Evolutionary conservation across 305 asterid genomes (phyloP).

Genomic region (Plantago lanceolata): DNA sequence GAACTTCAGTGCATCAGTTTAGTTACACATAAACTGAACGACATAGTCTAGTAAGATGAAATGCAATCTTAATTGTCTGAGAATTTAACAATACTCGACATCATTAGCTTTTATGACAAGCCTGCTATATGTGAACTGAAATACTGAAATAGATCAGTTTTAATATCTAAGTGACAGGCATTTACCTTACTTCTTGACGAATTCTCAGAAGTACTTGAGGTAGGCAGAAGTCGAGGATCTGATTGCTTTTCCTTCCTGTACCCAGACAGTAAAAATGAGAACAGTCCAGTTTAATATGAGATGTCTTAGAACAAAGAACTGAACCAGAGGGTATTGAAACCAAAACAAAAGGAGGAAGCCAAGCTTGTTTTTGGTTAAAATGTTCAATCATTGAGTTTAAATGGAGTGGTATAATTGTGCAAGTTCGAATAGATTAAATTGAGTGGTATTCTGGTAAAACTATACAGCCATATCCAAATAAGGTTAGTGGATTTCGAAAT

Average conservation of each 20-base stretch:
- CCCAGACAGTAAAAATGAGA: slow-evolving; percentile 10
- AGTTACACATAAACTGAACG: not conserved
- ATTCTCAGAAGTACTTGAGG: slow-evolving; percentile 37
- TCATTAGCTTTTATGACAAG: not conserved
- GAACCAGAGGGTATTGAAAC: not conserved
- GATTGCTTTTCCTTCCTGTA: slow-evolving; percentile 54
- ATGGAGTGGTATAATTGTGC: not conserved
- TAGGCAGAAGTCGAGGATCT: slow-evolving; percentile 33
- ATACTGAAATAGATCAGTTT: not conserved
- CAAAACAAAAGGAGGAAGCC: not conserved
- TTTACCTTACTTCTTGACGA: slow-evolving; percentile 64
- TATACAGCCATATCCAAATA: not conserved
- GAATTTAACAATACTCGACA: not conserved
- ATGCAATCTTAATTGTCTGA: not conserved
- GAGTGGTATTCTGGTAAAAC: not conserved
- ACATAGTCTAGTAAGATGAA: not conserved
- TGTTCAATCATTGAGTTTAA: not conserved
- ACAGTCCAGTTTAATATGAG: not conserved
- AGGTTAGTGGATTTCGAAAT: not conserved
- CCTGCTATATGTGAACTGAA: not conserved
- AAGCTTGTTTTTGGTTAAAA: not conserved
- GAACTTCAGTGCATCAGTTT: not conserved
- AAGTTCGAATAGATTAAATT: not conserved
- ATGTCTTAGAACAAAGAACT: not conserved
- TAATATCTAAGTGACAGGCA: slow-evolving; percentile 15